Percentiles rank a stretch among this genome's conserved stretches.
phyloP scores from a whole-genome alignment of 2,329 filamentous ascomycete genomes.

The Exophiala viscosa region DNA sequence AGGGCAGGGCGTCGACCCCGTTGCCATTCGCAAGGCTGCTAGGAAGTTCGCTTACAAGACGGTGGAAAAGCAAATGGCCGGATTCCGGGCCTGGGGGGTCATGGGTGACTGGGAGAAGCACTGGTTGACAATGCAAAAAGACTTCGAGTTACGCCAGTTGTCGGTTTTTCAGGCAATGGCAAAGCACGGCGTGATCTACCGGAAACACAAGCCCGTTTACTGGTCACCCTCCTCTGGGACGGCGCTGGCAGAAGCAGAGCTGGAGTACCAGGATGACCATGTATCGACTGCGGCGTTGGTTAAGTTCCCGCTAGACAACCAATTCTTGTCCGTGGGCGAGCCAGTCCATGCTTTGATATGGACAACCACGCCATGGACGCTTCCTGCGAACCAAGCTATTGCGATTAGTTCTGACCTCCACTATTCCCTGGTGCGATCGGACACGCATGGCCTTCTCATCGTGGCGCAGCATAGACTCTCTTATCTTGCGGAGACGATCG shows the following conservation, averaged over 20 bases:
- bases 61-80: slow-evolving; percentile 56
- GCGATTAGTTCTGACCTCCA: slow-evolving; percentile 71
- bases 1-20: slow-evolving; percentile 40
- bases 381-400: slow-evolving; percentile 88
- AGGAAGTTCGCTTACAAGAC: slow-evolving; percentile 54
- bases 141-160: slow-evolving; percentile 59
- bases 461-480: slow-evolving; percentile 69
- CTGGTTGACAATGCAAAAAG: slow-evolving; percentile 61
- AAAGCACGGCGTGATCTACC: slow-evolving; percentile 58
- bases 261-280: slow-evolving; percentile 63
- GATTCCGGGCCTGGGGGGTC: slow-evolving; percentile 58
- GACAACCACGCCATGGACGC: slow-evolving; percentile 97
- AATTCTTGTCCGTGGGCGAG: slow-evolving; percentile 40
- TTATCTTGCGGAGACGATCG: slow-evolving; percentile 50
- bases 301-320: slow-evolving; percentile 60
- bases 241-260: slow-evolving; percentile 61
- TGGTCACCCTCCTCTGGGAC: slow-evolving; percentile 65
- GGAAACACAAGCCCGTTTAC: slow-evolving; percentile 61
- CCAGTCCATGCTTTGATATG: slow-evolving; percentile 80
- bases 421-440: slow-evolving; percentile 65
- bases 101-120: slow-evolving; percentile 63
- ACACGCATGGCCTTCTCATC: slow-evolving; percentile 59
- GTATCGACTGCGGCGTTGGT: slow-evolving; percentile 62
- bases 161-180: slow-evolving; percentile 60
- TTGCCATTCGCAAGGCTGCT: slow-evolving; percentile 53